Percentiles rank a stretch among this genome's conserved stretches.
phyloP scores from a whole-genome alignment of 2,329 filamentous ascomycete species.

The Dryadomyces quercivorus region DNA sequence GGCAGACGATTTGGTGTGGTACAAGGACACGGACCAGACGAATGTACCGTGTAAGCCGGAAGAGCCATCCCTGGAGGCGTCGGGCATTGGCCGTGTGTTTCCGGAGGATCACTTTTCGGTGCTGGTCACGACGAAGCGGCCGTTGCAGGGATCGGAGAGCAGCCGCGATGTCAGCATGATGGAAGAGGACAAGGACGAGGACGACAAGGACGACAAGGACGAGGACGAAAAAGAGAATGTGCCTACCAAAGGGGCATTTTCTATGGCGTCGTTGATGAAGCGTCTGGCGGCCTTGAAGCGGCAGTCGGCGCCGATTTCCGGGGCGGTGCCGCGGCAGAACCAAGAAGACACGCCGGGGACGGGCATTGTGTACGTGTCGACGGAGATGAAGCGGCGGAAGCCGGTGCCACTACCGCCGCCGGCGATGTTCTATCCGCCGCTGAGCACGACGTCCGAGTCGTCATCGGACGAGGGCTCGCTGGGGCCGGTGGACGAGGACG shows the following conservation, averaged over 20 bases:
- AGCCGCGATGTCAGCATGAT: neutral
- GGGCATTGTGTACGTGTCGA: constrained; percentile 33
- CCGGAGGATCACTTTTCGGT: constrained; percentile 55
- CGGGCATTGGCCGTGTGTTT: constrained; percentile 44
- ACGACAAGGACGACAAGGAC: neutral
- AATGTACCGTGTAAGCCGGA: constrained; percentile 19
- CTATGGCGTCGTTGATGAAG: constrained; percentile 27
- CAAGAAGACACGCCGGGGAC: constrained; percentile 12
- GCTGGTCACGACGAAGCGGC: constrained; percentile 37
- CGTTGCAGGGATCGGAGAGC: constrained; percentile 16
- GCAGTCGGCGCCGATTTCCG: constrained; percentile 6
- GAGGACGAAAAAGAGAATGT: neutral
- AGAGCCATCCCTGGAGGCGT: constrained; percentile 42
- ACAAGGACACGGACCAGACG: constrained; percentile 16
- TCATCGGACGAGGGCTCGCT: constrained; percentile 13
- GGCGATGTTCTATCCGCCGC: constrained; percentile 36
- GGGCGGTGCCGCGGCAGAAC: constrained; percentile 1
- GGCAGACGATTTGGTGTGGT: constrained; percentile 15
- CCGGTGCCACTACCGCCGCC: constrained; percentile 40
- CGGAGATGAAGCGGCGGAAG: constrained; percentile 28
- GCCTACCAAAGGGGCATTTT: constrained; percentile 3
- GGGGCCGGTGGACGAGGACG: constrained; percentile 21
- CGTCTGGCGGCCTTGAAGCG: constrained; percentile 22
- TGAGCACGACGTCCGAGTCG: constrained; percentile 26
- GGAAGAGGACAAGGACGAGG: neutral